These are phyloP conservation scores for Lathyrus oleraceus DNA, from an alignment of 306 rosid species.

Conservation along the genomic window DNA sequence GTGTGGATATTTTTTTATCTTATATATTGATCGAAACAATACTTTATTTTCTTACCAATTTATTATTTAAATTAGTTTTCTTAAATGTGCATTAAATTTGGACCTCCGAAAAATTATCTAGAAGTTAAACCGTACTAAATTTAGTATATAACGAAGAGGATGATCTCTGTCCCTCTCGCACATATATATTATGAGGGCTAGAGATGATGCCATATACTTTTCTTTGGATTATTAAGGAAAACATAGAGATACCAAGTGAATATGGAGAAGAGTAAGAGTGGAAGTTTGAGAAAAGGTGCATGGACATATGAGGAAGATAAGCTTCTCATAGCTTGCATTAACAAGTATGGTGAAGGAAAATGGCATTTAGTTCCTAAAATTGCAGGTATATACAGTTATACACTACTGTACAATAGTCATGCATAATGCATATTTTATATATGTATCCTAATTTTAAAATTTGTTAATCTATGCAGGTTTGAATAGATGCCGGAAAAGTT, in stretches of 20 bases:
- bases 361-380: conserved; percentile 16
- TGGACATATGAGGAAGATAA: conserved; percentile 13
- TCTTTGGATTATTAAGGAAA: neutral
- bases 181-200: neutral
- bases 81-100: too few relatives aligned
- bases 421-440: too few relatives aligned
- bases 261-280: neutral
- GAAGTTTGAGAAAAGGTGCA: neutral
- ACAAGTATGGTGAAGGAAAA: conserved; percentile 11
- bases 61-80: too few relatives aligned
- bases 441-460: too few relatives aligned
- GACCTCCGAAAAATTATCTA: too few relatives aligned
- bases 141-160: too few relatives aligned
- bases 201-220: neutral
- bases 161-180: neutral
- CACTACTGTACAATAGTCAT: too few relatives aligned
- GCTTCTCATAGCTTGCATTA: neutral
- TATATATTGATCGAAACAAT: too few relatives aligned
- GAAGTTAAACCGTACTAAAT: too few relatives aligned
- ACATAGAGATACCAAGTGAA: neutral
- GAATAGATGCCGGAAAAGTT: conserved; percentile 17
- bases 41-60: too few relatives aligned
- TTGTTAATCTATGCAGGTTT: neutral
- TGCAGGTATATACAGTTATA: neutral
- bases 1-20: too few relatives aligned